Conservation (phyloP, 768 basidiomycete genomes). For the Russula lepida region DNA sequence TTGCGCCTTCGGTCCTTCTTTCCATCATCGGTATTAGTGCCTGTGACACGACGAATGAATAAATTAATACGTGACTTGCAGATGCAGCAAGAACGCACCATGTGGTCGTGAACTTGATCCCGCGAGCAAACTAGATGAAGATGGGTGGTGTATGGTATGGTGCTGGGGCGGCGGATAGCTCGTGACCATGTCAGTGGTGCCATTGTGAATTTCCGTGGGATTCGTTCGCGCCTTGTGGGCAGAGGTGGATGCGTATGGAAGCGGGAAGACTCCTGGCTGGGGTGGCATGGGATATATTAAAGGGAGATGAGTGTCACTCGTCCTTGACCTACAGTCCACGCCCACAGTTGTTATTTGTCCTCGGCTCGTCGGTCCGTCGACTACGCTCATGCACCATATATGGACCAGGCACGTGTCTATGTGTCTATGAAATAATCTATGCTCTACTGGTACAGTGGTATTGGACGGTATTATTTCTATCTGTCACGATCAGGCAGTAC, state of each 20-base stretch:
- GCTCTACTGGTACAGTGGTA: constrained; percentile 7
- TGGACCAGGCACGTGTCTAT: neutral
- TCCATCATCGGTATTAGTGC: constrained; percentile 32
- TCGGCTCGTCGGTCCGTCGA: neutral
- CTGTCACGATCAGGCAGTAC: constrained; percentile 8
- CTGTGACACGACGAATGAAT: constrained; percentile 7
- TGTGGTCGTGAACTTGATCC: constrained; percentile 10
- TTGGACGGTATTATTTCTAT: neutral
- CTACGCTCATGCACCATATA: neutral
- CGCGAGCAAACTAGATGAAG: constrained; percentile 37
- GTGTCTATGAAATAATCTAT: constrained; percentile 8
- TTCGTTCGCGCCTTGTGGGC: constrained; percentile 35
- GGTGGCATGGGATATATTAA: constrained; percentile 43
- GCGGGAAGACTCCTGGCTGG: constrained; percentile 58
- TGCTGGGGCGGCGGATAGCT: constrained; percentile 36
- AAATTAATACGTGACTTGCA: neutral
- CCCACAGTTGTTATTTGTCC: neutral
- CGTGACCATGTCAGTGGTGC: constrained; percentile 26
- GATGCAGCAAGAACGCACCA: constrained; percentile 2
- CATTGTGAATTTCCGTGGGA: constrained; percentile 22
- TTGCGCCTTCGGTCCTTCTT: constrained; percentile 62
- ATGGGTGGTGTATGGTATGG: constrained; percentile 33
- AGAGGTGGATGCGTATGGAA: constrained; percentile 47
- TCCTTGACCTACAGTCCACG: neutral
- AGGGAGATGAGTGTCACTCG: neutral